Conservation (phyloP, 2,329 filamentous ascomycete species). For the Cadophora luteo-olivacea region DNA sequence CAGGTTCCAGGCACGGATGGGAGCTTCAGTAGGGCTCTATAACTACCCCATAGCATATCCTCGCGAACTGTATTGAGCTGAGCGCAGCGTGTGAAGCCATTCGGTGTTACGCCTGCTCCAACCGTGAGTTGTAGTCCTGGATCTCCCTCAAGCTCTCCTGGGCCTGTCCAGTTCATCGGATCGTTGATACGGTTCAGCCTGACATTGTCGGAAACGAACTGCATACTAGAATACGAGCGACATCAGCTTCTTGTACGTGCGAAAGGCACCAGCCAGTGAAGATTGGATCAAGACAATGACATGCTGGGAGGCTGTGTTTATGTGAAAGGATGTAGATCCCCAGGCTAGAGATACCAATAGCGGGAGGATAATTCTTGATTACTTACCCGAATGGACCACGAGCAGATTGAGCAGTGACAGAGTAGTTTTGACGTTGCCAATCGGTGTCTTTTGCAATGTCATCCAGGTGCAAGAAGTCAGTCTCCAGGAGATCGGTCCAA, state of each 20-base stretch:
- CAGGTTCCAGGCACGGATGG: conserved; percentile 61
- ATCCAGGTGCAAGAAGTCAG: conserved; percentile 68
- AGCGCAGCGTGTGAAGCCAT: conserved; percentile 63
- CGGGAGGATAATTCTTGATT: background rate
- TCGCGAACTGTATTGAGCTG: conserved; percentile 67
- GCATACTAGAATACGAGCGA: conserved; percentile 50
- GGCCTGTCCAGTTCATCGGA: conserved; percentile 50
- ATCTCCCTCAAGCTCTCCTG: conserved; percentile 52
- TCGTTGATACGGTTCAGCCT: conserved; percentile 56
- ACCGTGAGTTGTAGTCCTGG: conserved; percentile 66
- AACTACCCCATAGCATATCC: conserved; percentile 75
- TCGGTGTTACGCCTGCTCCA: conserved; percentile 47
- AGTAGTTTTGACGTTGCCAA: conserved; percentile 74
- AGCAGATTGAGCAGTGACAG: conserved; percentile 61
- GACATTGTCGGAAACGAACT: conserved; percentile 64
- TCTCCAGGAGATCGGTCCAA: conserved; percentile 75
- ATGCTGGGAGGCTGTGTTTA: background rate
- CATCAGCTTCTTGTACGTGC: background rate
- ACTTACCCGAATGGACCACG: conserved; percentile 65
- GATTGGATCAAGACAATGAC: background rate
- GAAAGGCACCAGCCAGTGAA: background rate
- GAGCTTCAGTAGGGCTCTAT: conserved; percentile 67
- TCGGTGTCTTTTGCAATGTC: conserved; percentile 58
- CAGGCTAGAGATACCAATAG: background rate
- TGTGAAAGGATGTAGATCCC: background rate